Evolutionary conservation across 257 asterid genomes (phyloP), one percentile per base, ranked within the genome.

Genomic region (Anisodus tanguticus): DNA sequence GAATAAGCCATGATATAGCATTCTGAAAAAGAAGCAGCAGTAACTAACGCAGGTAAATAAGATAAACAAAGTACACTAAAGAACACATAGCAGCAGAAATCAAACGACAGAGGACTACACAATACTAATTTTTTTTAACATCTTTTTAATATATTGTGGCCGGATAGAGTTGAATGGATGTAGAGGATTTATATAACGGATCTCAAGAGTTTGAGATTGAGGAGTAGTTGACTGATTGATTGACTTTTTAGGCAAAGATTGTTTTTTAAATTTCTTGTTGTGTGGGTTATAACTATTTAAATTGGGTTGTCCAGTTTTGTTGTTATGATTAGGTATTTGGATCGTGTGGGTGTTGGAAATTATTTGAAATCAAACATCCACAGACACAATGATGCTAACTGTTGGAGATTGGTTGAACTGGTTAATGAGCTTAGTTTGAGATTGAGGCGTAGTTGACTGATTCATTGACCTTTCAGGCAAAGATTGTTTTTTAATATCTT

Each of bases 361-460:
- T 7, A 49, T 49, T 41, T 41, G 49, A 35, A 17, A 35, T 67
- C 3, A 37, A 5, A 41, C 5, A 41, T 41, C 49, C 22, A 41
- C 3, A 41, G 54, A 69, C 26, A 41, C 53, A 41, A 41, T 69
- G 78, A 41, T 69, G 31, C 4, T 4, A 69, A 69, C 53, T 15
- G 31, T 69, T 69, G 8, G 54, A 69, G 31, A 69, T 69, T 9
- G 35, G 35, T 69, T 69, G 31, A 69, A 53, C 78, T 69, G 78
- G 78, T 41, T 41, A 39, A 69, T 41, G 78, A 8, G 78, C 54
- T 39, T 41, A 16, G 78, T 69, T 41, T 69, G 51, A 15, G 3
- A 68, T 37, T 37, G 35, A 41, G 78, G 78, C 13, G 26, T 69
- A 16, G 78, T 41, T 4, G 31, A 69, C 26, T 41, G 78, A 69